These are phyloP conservation scores for Pogostemon cablin DNA, from an alignment of 257 asterid species.

Conservation along the genomic window DNA sequence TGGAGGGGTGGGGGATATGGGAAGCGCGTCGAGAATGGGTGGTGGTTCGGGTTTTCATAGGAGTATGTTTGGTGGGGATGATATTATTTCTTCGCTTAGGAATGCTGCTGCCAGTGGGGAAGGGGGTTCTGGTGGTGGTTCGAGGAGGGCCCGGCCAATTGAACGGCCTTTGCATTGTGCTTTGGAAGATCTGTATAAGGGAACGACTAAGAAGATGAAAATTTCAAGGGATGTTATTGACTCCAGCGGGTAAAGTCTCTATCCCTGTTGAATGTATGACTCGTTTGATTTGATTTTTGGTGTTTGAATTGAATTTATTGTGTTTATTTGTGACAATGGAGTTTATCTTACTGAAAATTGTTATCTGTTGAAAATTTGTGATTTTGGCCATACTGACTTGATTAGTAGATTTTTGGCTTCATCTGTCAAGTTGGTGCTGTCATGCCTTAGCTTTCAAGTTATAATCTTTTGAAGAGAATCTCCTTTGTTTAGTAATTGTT, in stretches of 20 bases:
- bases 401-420: constrained; percentile 10
- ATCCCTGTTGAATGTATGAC: constrained; percentile 10
- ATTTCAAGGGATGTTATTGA: constrained; percentile 63
- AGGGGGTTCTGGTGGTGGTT: constrained; percentile 42
- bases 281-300: constrained; percentile 1
- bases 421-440: neutral
- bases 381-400: constrained; percentile 21
- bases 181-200: constrained; percentile 63
- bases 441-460: constrained; percentile 2
- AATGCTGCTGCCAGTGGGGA: constrained; percentile 43
- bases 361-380: constrained; percentile 5
- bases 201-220: constrained; percentile 66
- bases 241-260: constrained; percentile 51
- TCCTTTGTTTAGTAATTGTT: neutral
- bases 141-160: constrained; percentile 45
- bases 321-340: constrained; percentile 8
- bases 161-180: constrained; percentile 51
- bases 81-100: constrained; percentile 46
- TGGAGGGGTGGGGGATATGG: constrained; percentile 57
- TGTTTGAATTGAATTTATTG: constrained; percentile 19
- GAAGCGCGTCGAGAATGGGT: constrained; percentile 42
- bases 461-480: neutral
- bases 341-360: neutral
- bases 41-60: constrained; percentile 44
- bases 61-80: constrained; percentile 51